Conservation (phyloP, 805 yeast species). For the Scheffersomyces spartinae region DNA sequence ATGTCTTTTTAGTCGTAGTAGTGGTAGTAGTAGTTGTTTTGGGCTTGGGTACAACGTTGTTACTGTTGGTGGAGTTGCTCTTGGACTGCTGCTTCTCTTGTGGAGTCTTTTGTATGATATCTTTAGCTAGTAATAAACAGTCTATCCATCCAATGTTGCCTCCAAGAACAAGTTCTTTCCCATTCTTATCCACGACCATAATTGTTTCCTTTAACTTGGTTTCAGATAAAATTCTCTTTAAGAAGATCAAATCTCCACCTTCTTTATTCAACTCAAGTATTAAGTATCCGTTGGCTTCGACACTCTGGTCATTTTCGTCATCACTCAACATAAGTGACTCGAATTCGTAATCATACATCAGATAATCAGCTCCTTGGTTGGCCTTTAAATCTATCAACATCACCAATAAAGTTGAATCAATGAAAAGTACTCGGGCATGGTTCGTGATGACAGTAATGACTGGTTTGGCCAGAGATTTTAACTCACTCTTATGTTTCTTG, state of each 20-base stretch:
- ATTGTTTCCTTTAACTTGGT: constrained; percentile 13
- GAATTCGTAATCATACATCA: constrained; percentile 37
- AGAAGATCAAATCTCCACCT: constrained; percentile 28
- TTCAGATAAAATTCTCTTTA: constrained; percentile 12
- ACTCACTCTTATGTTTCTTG: constrained; percentile 9
- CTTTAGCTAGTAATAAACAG: constrained; percentile 30
- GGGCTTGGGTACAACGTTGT: constrained; percentile 1
- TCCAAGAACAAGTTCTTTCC: constrained; percentile 22
- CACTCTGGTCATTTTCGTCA: constrained; percentile 14
- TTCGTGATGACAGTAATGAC: constrained; percentile 29
- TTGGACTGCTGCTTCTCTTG: constrained; percentile 6
- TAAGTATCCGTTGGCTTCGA: constrained; percentile 21
- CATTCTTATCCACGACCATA: constrained; percentile 18
- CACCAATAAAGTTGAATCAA: constrained; percentile 21
- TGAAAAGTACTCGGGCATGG: constrained; percentile 28
- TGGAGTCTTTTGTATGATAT: constrained; percentile 11
- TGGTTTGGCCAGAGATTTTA: constrained; percentile 13
- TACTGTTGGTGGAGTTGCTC: constrained; percentile 3
- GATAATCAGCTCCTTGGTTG: constrained; percentile 29
- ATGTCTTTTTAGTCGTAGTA: too few relatives aligned
- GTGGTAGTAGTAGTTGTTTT: constrained; percentile 3
- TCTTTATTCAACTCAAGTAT: constrained; percentile 28
- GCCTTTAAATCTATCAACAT: constrained; percentile 30
- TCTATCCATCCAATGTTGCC: constrained; percentile 32
- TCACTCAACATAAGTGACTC: constrained; percentile 16